These are phyloP conservation scores for Austroboletus niveus DNA, from an alignment of 1,284 basidiomycete genomes.

Conservation along the genomic window DNA sequence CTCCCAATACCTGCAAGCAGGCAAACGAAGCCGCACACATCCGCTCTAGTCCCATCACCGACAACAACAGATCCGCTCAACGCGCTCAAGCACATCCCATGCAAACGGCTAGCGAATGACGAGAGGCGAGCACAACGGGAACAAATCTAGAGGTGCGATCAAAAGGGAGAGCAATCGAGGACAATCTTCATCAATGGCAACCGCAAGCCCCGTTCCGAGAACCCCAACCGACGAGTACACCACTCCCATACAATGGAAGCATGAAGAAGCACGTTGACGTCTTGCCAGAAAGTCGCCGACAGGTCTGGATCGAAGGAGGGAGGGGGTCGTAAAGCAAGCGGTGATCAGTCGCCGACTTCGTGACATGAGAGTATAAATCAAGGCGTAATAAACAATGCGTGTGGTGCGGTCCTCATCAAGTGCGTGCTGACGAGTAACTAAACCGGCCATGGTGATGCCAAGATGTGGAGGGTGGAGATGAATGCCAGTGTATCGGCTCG, in stretches of 20 bases:
- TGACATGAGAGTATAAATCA: constrained; percentile 29
- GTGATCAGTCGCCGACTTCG: constrained; percentile 35
- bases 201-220: constrained; percentile 6
- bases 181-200: constrained; percentile 16
- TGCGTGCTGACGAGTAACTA: constrained; percentile 20
- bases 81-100: constrained; percentile 27
- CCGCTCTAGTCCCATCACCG: constrained; percentile 8
- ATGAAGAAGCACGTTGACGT: constrained; percentile 7
- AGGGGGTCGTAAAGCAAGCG: constrained; percentile 25
- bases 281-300: constrained; percentile 23
- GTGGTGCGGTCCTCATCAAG: constrained; percentile 22
- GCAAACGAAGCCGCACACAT: constrained; percentile 6
- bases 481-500: constrained; percentile 69
- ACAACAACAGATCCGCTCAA: constrained; percentile 8
- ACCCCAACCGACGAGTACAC: constrained; percentile 12
- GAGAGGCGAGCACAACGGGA: constrained; percentile 21
- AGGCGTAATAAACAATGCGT: constrained; percentile 35
- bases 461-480: constrained; percentile 23
- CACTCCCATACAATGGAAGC: constrained; percentile 33
- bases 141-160: constrained; percentile 2
- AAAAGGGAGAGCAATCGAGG: constrained; percentile 2
- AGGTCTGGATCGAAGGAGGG: constrained; percentile 15
- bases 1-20: constrained; percentile 28
- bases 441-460: constrained; percentile 15
- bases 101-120: constrained; percentile 32